Evolutionary conservation across 1,284 basidiomycete species (phyloP), one percentile per base, ranked within the genome.

Genomic region (Puccinia novopanici): DNA sequence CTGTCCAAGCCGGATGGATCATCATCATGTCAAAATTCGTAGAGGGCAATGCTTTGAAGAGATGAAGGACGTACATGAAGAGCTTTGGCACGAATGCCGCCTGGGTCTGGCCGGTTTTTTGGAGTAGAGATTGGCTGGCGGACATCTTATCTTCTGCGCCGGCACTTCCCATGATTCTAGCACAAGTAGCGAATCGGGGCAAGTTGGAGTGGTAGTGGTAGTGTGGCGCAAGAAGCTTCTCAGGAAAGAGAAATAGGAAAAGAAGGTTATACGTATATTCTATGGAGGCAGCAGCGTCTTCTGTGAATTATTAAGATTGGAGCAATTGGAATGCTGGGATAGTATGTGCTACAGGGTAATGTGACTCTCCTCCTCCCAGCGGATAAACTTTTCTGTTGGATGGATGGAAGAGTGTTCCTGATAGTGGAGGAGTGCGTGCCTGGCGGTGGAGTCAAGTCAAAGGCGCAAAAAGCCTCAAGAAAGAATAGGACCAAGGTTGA

Each of bases 31-130:
- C 9, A 45, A 59, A n/a, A n/a, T n/a, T n/a, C n/a, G n/a, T n/a
- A n/a, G n/a, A n/a, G n/a, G n/a, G n/a, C n/a, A n/a, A n/a, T n/a
- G n/a, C n/a, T n/a, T n/a, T n/a, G n/a, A n/a, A n/a, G n/a, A n/a
- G n/a, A n/a, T n/a, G n/a, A n/a, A n/a, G 0, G 17, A 27, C 74
- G 63, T 65, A 67, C 74, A 67, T 50, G 63, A 37, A 76, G 17
- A 76, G 48, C 63, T 76, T 76, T 30, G 74, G 74, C 24, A 76
- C 74, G 37, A 76, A 76, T 27, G 74, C 74, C 55, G 74, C 74
- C 48, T 76, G 74, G n/a, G 57, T 76, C 67, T 76, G 65, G 24
- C 74, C 61, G 17, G 57, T 65, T 24, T 76, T 76, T 30, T 50
- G 74, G 24, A 76, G 74, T 27, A 54, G 19, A 52, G 61, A 67